Conservation (phyloP, 345 rosid species). For the Kernera saxatilis region DNA sequence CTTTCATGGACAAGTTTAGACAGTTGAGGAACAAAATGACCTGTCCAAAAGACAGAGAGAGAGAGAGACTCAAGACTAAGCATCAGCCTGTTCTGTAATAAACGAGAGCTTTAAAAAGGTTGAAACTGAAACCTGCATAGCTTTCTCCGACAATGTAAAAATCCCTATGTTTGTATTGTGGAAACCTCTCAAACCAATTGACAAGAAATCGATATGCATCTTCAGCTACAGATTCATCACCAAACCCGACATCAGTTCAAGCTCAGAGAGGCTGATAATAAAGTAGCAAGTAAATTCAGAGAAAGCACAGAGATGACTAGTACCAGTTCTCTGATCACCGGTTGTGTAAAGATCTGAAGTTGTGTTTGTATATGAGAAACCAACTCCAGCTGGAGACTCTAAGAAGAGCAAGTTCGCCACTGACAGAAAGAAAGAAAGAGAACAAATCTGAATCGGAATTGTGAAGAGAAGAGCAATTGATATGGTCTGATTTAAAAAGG, state of each 20-base stretch:
- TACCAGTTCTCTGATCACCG: conserved; percentile 91
- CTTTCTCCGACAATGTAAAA: conserved; percentile 96
- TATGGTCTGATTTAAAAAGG: background rate
- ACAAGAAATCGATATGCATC: conserved; percentile 71
- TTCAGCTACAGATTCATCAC: conserved; percentile 57
- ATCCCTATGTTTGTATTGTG: conserved; percentile 84
- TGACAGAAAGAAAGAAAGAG: conserved; percentile 12
- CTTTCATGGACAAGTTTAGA: conserved; percentile 67
- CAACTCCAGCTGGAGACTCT: conserved; percentile 98
- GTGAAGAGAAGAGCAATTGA: background rate
- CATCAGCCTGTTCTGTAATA: background rate
- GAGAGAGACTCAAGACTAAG: background rate
- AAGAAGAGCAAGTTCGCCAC: conserved; percentile 93
- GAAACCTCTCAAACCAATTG: conserved; percentile 92
- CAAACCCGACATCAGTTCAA: background rate
- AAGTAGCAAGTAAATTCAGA: background rate
- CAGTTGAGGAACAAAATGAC: conserved; percentile 97
- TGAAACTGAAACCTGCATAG: conserved; percentile 63
- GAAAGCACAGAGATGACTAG: conserved; percentile 1
- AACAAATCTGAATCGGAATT: background rate
- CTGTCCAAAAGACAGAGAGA: conserved; percentile 34
- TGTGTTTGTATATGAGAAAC: conserved; percentile 83
- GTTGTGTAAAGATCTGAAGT: conserved; percentile 73
- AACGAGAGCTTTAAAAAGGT: background rate
- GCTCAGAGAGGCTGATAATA: background rate